Conservation (phyloP, 768 basidiomycete genomes). For the Agaricus sinodeliciosus region DNA sequence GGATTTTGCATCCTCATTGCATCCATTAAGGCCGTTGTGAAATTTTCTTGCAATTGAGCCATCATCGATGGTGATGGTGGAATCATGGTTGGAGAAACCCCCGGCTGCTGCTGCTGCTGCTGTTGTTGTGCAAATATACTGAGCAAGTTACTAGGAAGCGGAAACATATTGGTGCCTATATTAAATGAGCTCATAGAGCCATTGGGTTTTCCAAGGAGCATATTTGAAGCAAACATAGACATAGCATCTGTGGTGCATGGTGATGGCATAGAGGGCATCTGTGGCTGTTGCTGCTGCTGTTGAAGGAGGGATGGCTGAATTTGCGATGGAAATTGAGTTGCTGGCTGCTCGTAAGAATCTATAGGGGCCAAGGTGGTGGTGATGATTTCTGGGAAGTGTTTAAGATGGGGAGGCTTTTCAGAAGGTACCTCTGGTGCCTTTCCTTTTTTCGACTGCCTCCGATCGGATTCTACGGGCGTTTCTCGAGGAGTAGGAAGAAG, state of each 20-base stretch:
- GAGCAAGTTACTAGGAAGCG: conserved; percentile 2
- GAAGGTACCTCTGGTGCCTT: background rate
- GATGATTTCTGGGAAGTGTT: background rate
- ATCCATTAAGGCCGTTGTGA: conserved; percentile 5
- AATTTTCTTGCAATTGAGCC: conserved; percentile 8
- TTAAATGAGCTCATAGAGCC: conserved; percentile 3
- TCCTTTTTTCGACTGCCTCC: background rate
- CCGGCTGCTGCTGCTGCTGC: conserved; percentile 5
- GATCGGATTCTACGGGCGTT: conserved; percentile 36
- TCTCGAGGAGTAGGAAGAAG: conserved; percentile 54
- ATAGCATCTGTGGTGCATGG: background rate
- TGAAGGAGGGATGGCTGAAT: background rate
- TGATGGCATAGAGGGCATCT: background rate
- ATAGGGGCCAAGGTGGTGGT: background rate
- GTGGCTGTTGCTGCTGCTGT: background rate
- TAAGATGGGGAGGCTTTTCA: background rate
- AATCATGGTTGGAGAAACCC: background rate
- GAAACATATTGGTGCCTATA: conserved; percentile 10
- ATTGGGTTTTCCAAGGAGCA: conserved; percentile 4
- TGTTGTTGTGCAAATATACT: conserved; percentile 11
- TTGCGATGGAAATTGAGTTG: background rate
- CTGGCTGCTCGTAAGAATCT: background rate
- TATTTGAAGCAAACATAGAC: background rate
- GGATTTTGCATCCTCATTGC: conserved; percentile 11
- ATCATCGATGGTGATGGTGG: conserved; percentile 2